Base-by-base conservation (phyloP, 768 basidiomycete species). In the Cystobasidium onofrii region DNA sequence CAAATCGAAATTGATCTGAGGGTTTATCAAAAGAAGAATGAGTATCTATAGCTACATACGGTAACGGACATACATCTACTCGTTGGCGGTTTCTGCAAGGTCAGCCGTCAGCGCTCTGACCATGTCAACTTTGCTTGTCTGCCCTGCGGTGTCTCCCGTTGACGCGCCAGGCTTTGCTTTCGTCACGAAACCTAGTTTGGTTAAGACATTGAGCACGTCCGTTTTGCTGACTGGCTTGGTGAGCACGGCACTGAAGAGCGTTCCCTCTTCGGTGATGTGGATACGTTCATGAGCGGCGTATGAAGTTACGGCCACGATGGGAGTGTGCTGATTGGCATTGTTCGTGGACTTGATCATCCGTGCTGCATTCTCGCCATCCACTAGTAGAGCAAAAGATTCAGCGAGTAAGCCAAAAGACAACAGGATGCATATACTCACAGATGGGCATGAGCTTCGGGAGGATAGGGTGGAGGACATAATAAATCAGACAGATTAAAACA, bases 331-430 rank as follows among this genome's bases (percentile, higher is more conserved):
- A 78, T 98, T 98, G 83, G 89, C 94, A 84, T 91, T 92, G 81
- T 91, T 92, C 20, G 94, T 97, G 77, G 89, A 92, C 84, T 92
- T 92, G 84, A 99, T 95, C 82, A 96, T 97, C 69, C 92, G 86
- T 13, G 96, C 94, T 39, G 96, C 96, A 77, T 90, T 89, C 82
- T 98, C 95, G 43, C 95, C 96, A 80, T 93, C 93, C 77, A 98
- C 92, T 87, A 80, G 23, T 44, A 64, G 65, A 52, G 67, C 54
- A n/a, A 69, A 61, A 29, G 72, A 65, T 12, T 74, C 64, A 52
- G 52, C 31, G 12, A 36, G 36, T 31, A 12, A 7, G 36, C 29
- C 67, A 3, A 50, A 34, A 0, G 71, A 29, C 66, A 70, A 55
- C 15, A n/a, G 23, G 3, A 36, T 20, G n/a, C 7, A 36, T 25